A percentile compares a stretch with the other conserved stretches of the same genome.
Evolutionary conservation across 257 asterid species (phyloP).

Genomic region (Plantago ovata): DNA sequence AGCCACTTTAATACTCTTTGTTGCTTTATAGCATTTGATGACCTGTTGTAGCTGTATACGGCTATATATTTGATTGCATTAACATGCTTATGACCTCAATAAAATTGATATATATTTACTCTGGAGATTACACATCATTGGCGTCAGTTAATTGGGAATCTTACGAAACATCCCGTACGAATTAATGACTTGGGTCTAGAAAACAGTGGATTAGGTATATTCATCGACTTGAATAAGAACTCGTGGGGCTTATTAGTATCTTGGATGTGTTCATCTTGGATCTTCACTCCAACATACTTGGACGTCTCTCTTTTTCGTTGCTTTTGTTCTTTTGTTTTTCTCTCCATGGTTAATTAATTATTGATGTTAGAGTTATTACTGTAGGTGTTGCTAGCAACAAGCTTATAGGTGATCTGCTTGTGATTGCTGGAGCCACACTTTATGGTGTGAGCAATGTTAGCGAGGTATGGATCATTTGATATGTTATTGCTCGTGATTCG

Average conservation of each 20-base stretch:
- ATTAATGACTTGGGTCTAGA: not conserved
- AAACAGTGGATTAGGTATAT: not conserved
- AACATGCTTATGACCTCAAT: not conserved
- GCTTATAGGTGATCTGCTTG: constrained; percentile 72
- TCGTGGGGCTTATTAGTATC: no score
- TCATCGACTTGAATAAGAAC: no score
- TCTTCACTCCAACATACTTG: not conserved
- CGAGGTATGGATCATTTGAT: constrained; percentile 52
- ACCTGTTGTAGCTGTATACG: not conserved
- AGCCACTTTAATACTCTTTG: not conserved
- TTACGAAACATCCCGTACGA: not conserved
- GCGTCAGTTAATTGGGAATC: not conserved
- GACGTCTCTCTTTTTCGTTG: not conserved
- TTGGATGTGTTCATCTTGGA: not conserved
- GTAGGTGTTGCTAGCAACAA: constrained; percentile 87
- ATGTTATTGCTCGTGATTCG: constrained; percentile 10
- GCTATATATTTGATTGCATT: not conserved
- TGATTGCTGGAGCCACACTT: constrained; percentile 83
- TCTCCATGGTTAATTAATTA: not conserved
- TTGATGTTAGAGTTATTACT: constrained; percentile 19
- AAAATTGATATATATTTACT: not conserved
- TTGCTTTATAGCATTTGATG: not conserved
- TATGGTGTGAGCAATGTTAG: constrained; percentile 83
- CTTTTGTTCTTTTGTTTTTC: not conserved
- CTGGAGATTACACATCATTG: not conserved